Percentiles rank a stretch among this genome's conserved stretches.
Conservation (phyloP, 2,329 filamentous ascomycete species). For the Teratosphaeria destructans region DNA sequence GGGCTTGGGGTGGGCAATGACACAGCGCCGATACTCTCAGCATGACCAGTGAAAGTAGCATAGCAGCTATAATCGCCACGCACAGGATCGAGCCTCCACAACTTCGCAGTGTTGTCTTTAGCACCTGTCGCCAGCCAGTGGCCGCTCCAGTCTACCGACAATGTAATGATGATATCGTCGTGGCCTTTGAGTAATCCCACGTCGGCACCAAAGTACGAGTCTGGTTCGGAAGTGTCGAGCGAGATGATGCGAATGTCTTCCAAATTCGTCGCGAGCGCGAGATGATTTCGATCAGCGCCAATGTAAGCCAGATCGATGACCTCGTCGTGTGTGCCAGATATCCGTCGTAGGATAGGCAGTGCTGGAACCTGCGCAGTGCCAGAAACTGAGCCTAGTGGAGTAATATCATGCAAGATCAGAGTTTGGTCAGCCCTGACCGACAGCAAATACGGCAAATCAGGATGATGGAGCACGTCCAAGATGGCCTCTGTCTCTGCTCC, state of each 20-base stretch:
- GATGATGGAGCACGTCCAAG: constrained; percentile 57
- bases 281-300: constrained; percentile 64
- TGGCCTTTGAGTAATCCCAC: constrained; percentile 79
- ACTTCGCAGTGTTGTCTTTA: constrained; percentile 86
- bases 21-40: constrained; percentile 86
- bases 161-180: constrained; percentile 86
- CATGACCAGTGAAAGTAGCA: constrained; percentile 78
- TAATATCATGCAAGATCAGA: constrained; percentile 56
- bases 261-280: constrained; percentile 89
- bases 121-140: constrained; percentile 93
- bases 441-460: constrained; percentile 58
- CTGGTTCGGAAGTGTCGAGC: constrained; percentile 32
- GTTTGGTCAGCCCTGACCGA: constrained; percentile 86
- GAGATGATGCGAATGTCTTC: constrained; percentile 87
- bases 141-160: constrained; percentile 94
- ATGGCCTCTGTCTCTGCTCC: constrained; percentile 56
- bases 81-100: constrained; percentile 77
- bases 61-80: constrained; percentile 69
- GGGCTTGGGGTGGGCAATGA: constrained; percentile 65
- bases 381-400: not conserved
- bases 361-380: constrained; percentile 22
- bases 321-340: constrained; percentile 94
- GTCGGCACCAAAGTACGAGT: constrained; percentile 74
- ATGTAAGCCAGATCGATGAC: constrained; percentile 91
- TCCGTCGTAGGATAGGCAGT: constrained; percentile 58